Evolutionary conservation across 352 stramenopile genomes (phyloP).

Genomic region (Lagenidium giganteum): DNA sequence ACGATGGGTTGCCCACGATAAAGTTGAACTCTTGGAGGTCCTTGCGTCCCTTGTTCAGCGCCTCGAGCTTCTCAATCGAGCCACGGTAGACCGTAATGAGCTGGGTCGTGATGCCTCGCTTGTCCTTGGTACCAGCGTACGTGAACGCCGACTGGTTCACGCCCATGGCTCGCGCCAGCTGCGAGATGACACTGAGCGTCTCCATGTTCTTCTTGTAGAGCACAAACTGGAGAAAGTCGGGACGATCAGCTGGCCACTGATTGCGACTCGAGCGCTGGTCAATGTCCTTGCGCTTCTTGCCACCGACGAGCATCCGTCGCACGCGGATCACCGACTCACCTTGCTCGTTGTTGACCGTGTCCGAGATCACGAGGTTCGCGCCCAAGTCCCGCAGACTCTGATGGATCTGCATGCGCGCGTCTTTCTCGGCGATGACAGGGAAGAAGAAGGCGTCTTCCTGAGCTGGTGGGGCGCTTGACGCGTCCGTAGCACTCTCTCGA

Average conservation of each 20-base stretch:
- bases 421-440: slow-evolving; percentile 73
- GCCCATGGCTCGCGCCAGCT: slow-evolving; percentile 71
- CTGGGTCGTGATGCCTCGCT: slow-evolving; percentile 94
- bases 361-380: slow-evolving; percentile 66
- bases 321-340: slow-evolving; percentile 67
- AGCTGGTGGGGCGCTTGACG: not conserved
- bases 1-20: slow-evolving; percentile 91
- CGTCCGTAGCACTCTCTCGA: too few relatives aligned
- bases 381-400: slow-evolving; percentile 69
- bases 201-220: slow-evolving; percentile 98
- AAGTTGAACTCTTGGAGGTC: slow-evolving; percentile 85
- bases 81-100: slow-evolving; percentile 89
- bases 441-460: slow-evolving; percentile 53
- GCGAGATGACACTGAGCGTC: slow-evolving; percentile 83
- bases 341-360: slow-evolving; percentile 75
- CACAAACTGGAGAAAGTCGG: slow-evolving; percentile 93
- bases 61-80: slow-evolving; percentile 71
- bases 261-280: slow-evolving; percentile 41
- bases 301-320: slow-evolving; percentile 71
- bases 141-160: slow-evolving; percentile 72
- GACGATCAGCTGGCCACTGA: slow-evolving; percentile 59
- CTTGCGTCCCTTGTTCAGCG: slow-evolving; percentile 62
- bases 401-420: slow-evolving; percentile 83
- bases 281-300: slow-evolving; percentile 84
- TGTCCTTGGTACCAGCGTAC: slow-evolving; percentile 97